These are phyloP conservation scores for Hyaloscypha bicolor DNA, from an alignment of 495 filamentous ascomycete genomes.

Conservation along the genomic window DNA sequence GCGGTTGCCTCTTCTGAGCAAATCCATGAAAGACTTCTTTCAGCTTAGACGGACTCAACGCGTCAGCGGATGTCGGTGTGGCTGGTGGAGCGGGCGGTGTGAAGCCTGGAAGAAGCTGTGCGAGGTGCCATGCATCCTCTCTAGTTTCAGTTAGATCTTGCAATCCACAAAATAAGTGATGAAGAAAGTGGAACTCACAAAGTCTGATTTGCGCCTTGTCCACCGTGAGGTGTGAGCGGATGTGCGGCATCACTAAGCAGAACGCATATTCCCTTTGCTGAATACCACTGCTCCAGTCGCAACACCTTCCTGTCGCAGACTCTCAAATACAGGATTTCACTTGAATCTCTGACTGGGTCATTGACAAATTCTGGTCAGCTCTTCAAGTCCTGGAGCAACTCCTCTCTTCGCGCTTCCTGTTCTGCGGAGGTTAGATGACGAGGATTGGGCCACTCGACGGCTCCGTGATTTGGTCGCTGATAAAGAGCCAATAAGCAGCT, in stretches of 20 bases:
- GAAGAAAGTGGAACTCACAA: conserved; percentile 23
- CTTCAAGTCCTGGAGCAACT: conserved; percentile 9
- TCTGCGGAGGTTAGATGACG: not conserved
- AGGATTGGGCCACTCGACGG: conserved; percentile 26
- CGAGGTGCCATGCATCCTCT: not conserved
- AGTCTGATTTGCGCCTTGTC: conserved; percentile 36
- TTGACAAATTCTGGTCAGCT: conserved; percentile 24
- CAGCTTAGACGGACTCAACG: not conserved
- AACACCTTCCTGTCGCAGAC: conserved; percentile 30
- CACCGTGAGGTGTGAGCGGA: conserved; percentile 34
- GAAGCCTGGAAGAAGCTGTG: not conserved
- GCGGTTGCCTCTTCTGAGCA: not conserved
- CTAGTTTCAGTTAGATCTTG: not conserved
- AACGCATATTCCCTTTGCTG: conserved; percentile 23
- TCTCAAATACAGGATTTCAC: conserved; percentile 30
- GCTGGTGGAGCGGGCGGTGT: not conserved
- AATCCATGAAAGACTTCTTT: not conserved
- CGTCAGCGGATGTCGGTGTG: not conserved
- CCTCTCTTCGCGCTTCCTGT: not conserved
- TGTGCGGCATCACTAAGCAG: conserved; percentile 36
- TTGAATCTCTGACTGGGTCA: conserved; percentile 18
- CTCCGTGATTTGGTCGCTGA: conserved; percentile 20
- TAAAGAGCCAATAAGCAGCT: conserved; percentile 33
- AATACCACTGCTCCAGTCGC: conserved; percentile 28
- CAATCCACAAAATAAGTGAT: not conserved